phyloP scores from a whole-genome alignment of 2,329 filamentous ascomycete genomes.

The Canariomyces notabilis region DNA sequence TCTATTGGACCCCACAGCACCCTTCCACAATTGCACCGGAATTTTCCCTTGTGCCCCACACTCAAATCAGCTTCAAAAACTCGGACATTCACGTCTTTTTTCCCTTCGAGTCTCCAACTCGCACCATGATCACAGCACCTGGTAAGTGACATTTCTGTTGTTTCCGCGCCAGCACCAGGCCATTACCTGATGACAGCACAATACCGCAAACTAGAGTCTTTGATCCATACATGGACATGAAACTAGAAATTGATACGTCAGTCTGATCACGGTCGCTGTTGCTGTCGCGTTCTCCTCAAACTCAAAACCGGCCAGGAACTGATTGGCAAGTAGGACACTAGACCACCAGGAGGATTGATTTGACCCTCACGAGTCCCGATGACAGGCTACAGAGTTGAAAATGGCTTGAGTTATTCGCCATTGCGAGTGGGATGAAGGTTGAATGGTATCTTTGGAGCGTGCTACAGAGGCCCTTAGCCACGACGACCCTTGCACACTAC shows the following conservation, averaged over 20 bases:
- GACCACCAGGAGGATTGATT: too few relatives aligned
- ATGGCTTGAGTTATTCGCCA: constrained; percentile 1
- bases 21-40: constrained; percentile 14
- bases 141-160: constrained; percentile 25
- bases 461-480: too few relatives aligned
- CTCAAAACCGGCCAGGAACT: constrained; percentile 13
- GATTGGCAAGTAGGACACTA: constrained; percentile 27
- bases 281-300: constrained; percentile 15
- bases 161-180: constrained; percentile 12
- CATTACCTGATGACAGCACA: constrained; percentile 69
- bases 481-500: too few relatives aligned
- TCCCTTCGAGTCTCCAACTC: constrained; percentile 18
- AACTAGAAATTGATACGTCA: constrained; percentile 85
- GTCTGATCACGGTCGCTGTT: constrained; percentile 59
- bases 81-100: constrained; percentile 19
- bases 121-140: constrained; percentile 18
- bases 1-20: background rate
- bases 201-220: constrained; percentile 98
- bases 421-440: background rate
- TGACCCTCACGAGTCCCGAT: constrained; percentile 10
- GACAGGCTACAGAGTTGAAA: background rate
- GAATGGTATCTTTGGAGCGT: background rate
- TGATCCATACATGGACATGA: constrained; percentile 80
- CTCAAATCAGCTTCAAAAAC: constrained; percentile 25
- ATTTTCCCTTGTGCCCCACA: constrained; percentile 20